A percentile compares a stretch with the other conserved stretches of the same genome.
phyloP scores from a whole-genome alignment of 208 protist species.

The Trypanosoma caninum region DNA sequence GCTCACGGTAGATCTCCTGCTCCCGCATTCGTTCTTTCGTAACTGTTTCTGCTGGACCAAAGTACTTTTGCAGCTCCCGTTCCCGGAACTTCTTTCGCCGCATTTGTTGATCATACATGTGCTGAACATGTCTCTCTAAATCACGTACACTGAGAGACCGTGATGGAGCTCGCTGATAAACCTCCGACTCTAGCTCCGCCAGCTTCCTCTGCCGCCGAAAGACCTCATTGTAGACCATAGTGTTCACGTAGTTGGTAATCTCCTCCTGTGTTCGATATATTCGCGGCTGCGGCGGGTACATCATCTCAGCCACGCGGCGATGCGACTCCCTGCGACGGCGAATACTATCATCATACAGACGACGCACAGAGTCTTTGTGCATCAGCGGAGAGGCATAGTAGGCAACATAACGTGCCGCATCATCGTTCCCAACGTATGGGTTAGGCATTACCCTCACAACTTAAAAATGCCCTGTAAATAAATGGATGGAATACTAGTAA shows the following conservation, averaged over 20 bases:
- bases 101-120: constrained; percentile 64
- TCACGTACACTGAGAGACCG: constrained; percentile 26
- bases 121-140: constrained; percentile 50
- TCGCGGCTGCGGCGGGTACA: constrained; percentile 39
- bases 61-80: constrained; percentile 32
- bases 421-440: constrained; percentile 59
- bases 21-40: constrained; percentile 4
- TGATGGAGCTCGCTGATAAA: constrained; percentile 42
- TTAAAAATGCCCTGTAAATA: too few relatives aligned
- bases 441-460: constrained; percentile 45
- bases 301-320: constrained; percentile 36
- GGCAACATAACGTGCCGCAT: constrained; percentile 63
- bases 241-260: constrained; percentile 61
- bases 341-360: constrained; percentile 58
- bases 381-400: constrained; percentile 76
- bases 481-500: too few relatives aligned
- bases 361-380: constrained; percentile 63
- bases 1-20: constrained; percentile 14
- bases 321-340: constrained; percentile 37
- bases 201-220: constrained; percentile 68
- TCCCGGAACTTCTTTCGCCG: constrained; percentile 33
- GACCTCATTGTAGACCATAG: constrained; percentile 58
- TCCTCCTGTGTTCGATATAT: constrained; percentile 50
- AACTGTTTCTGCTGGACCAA: constrained; percentile 30
- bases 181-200: constrained; percentile 50